These are phyloP conservation scores for Cylindricascospora bacillispora DNA, from an alignment of 1,139 yeast genomes.

Conservation along the genomic window DNA sequence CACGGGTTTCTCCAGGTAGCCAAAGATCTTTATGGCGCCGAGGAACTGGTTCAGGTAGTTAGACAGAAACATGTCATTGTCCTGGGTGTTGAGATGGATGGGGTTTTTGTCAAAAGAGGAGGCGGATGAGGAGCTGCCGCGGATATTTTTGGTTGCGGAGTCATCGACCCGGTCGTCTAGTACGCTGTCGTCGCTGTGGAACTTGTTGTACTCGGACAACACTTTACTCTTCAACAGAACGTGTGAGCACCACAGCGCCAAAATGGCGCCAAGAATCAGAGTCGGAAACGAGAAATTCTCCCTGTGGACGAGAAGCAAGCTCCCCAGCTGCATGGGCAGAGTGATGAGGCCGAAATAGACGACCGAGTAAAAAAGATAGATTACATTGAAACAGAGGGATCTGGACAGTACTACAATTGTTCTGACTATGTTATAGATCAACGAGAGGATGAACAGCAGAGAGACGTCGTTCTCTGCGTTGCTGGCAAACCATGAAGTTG, in stretches of 20 bases:
- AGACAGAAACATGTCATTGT: conserved; percentile 11
- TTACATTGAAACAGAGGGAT: too few species aligned
- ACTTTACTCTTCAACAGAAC: conserved; percentile 10
- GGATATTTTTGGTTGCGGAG: not conserved
- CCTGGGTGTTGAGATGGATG: conserved; percentile 2
- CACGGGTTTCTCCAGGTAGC: conserved; percentile 79
- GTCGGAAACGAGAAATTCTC: conserved; percentile 8
- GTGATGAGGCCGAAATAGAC: too few species aligned
- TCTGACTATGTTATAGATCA: too few species aligned
- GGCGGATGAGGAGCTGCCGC: not conserved
- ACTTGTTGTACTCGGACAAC: conserved; percentile 9
- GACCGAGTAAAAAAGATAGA: too few species aligned
- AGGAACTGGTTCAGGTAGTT: conserved; percentile 79
- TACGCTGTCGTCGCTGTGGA: conserved; percentile 5
- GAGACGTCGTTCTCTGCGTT: too few species aligned
- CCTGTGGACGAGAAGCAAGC: too few species aligned
- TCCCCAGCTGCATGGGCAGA: too few species aligned
- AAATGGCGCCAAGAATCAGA: conserved; percentile 6
- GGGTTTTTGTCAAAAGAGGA: not conserved
- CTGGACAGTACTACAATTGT: too few species aligned
- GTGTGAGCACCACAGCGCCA: conserved; percentile 6
- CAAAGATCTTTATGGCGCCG: conserved; percentile 85
- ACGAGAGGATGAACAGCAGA: too few species aligned
- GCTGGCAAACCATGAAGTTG: too few species aligned
- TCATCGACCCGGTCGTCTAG: not conserved